These are phyloP conservation scores for Fomitopsis serialis DNA, from an alignment of 768 basidiomycete species.

Conservation along the genomic window DNA sequence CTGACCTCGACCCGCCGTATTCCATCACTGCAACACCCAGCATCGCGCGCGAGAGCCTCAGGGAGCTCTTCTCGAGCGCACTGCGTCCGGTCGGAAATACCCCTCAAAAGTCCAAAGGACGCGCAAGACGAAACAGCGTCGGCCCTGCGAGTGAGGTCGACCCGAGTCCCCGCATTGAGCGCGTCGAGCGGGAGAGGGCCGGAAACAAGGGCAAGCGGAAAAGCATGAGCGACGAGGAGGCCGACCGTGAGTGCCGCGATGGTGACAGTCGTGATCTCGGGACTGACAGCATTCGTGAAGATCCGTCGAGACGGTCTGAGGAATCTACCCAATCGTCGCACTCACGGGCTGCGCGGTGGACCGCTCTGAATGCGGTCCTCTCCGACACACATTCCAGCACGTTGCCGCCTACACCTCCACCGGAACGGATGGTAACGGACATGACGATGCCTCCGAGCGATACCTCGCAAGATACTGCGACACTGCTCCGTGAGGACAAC, in stretches of 20 bases:
- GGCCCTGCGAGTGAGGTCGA: constrained; percentile 53
- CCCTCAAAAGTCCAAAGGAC: constrained; percentile 42
- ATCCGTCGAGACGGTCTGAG: constrained; percentile 8
- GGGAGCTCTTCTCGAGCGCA: constrained; percentile 61
- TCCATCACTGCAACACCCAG: constrained; percentile 34
- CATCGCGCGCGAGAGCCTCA: constrained; percentile 52
- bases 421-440: constrained; percentile 16
- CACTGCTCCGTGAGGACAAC: constrained; percentile 33
- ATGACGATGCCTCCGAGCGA: constrained; percentile 16
- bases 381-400: constrained; percentile 9
- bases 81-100: constrained; percentile 60
- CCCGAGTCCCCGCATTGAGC: constrained; percentile 38
- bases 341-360: constrained; percentile 12
- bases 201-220: constrained; percentile 46
- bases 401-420: constrained; percentile 8
- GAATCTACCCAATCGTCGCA: constrained; percentile 10
- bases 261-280: background rate
- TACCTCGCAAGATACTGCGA: constrained; percentile 34
- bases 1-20: constrained; percentile 51
- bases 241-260: constrained; percentile 43
- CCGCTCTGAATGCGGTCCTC: constrained; percentile 17
- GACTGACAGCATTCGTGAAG: background rate
- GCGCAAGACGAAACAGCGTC: constrained; percentile 51
- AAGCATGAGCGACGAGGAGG: constrained; percentile 67
- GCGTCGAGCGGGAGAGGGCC: constrained; percentile 34